These are phyloP conservation scores for Talaromyces albobiverticillius DNA, from an alignment of 2,329 filamentous ascomycete species.

Conservation along the genomic window DNA sequence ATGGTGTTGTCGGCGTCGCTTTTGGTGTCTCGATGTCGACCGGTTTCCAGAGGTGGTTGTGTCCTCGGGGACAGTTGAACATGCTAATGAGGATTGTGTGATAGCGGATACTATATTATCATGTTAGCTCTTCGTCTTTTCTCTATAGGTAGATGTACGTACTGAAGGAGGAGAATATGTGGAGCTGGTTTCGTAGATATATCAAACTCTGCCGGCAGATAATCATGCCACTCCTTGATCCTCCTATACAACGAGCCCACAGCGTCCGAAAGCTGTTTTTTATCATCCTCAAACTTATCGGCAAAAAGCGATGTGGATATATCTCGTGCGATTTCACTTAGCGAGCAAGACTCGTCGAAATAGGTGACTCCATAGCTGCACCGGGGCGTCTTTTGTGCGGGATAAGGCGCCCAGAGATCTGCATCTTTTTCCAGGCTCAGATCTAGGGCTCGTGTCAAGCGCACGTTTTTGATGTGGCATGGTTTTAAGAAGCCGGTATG, in stretches of 20 bases:
- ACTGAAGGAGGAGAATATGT: constrained; percentile 34
- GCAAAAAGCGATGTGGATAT: constrained; percentile 33
- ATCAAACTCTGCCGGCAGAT: constrained; percentile 29
- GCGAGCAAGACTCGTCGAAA: constrained; percentile 32
- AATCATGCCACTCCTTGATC: constrained; percentile 29
- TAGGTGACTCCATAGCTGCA: constrained; percentile 28
- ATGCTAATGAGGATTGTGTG: constrained; percentile 33
- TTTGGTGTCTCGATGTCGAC: neutral
- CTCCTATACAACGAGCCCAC: constrained; percentile 29
- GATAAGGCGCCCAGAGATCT: constrained; percentile 31
- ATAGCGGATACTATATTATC: constrained; percentile 31
- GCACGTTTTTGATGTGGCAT: constrained; percentile 33
- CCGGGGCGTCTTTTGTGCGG: constrained; percentile 27
- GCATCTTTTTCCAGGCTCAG: constrained; percentile 19
- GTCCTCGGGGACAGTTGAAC: constrained; percentile 27
- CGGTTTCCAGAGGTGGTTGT: constrained; percentile 14
- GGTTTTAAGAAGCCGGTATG: constrained; percentile 35
- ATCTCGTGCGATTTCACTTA: constrained; percentile 35
- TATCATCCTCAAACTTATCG: constrained; percentile 13
- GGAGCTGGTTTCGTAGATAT: constrained; percentile 26
- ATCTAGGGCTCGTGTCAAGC: constrained; percentile 22
- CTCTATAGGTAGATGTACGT: neutral
- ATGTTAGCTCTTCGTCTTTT: neutral
- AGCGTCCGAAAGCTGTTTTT: constrained; percentile 18
- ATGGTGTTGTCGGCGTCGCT: constrained; percentile 8